phyloP scores from a whole-genome alignment of 2,329 filamentous ascomycete species.

The Zymoseptoria crescenta region DNA sequence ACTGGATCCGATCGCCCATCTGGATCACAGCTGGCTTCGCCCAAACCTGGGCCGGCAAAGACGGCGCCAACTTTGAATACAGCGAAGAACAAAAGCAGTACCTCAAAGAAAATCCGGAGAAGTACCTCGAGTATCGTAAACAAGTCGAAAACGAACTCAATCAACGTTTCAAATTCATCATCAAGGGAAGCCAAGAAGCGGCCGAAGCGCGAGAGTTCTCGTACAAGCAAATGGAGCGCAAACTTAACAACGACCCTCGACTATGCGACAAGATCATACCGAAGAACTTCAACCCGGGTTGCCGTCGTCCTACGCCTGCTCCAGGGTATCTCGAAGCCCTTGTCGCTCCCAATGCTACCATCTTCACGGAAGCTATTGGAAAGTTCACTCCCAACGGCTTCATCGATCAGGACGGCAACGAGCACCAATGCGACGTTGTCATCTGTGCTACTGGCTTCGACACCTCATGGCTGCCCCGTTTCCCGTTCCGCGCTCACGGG shows the following conservation, averaged over 20 bases:
- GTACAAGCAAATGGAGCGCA: conserved; percentile 34
- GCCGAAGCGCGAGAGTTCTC: conserved; percentile 35
- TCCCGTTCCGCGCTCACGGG: conserved; percentile 25
- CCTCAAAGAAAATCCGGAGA: conserved; percentile 35
- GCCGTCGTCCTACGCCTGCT: conserved; percentile 36
- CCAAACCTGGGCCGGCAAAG: conserved; percentile 39
- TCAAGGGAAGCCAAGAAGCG: conserved; percentile 43
- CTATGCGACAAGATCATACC: conserved; percentile 41
- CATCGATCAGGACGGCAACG: conserved; percentile 24
- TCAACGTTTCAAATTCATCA: conserved; percentile 46
- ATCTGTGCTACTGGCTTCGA: conserved; percentile 35
- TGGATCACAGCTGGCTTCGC: conserved; percentile 45
- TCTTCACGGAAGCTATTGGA: conserved; percentile 29
- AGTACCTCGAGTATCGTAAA: conserved; percentile 42
- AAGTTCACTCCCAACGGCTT: conserved; percentile 27
- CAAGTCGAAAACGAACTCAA: conserved; percentile 45
- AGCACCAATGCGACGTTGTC: conserved; percentile 29
- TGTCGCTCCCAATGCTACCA: conserved; percentile 25
- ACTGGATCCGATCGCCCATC: conserved; percentile 38
- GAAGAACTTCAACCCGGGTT: conserved; percentile 37
- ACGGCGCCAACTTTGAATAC: conserved; percentile 43
- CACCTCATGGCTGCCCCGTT: conserved; percentile 29
- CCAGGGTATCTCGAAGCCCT: conserved; percentile 38
- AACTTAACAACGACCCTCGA: conserved; percentile 32
- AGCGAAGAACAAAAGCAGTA: conserved; percentile 35